These are phyloP conservation scores for Zymoseptoria ardabiliae DNA, from an alignment of 2,329 filamentous ascomycete species.

Conservation along the genomic window DNA sequence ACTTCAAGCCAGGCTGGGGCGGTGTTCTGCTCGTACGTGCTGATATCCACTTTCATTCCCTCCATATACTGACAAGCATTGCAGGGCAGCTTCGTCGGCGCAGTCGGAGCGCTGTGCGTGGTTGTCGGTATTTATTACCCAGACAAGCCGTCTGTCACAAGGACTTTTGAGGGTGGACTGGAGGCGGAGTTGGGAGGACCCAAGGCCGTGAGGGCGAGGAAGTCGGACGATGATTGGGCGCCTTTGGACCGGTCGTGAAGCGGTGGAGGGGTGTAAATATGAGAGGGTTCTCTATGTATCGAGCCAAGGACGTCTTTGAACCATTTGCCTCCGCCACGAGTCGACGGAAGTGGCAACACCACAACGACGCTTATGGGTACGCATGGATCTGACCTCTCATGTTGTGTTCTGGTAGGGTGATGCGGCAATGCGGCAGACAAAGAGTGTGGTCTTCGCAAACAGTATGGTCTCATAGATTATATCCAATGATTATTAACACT, in stretches of 20 bases:
- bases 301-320: not conserved
- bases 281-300: constrained; percentile 2
- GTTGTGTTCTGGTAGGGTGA: no score
- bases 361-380: no score
- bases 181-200: constrained; percentile 44
- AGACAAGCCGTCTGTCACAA: constrained; percentile 38
- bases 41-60: not conserved
- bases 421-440: no score
- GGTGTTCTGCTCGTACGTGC: constrained; percentile 44
- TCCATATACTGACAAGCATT: not conserved
- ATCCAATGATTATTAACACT: no score
- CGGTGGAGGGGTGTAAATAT: constrained; percentile 11
- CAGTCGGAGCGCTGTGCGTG: constrained; percentile 34
- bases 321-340: not conserved
- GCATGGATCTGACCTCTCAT: no score
- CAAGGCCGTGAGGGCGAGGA: constrained; percentile 29
- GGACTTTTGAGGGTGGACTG: constrained; percentile 41
- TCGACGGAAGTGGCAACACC: not conserved
- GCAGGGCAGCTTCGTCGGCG: constrained; percentile 36
- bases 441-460: no score
- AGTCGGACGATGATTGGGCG: constrained; percentile 16
- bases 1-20: constrained; percentile 66
- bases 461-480: no score
- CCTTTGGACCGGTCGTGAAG: constrained; percentile 10
- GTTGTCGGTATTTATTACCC: constrained; percentile 37